Percentiles rank a stretch among this genome's conserved stretches.
These are phyloP conservation scores for Ganoderma boninense DNA, from an alignment of 1,284 basidiomycete genomes.

Conservation along the genomic window DNA sequence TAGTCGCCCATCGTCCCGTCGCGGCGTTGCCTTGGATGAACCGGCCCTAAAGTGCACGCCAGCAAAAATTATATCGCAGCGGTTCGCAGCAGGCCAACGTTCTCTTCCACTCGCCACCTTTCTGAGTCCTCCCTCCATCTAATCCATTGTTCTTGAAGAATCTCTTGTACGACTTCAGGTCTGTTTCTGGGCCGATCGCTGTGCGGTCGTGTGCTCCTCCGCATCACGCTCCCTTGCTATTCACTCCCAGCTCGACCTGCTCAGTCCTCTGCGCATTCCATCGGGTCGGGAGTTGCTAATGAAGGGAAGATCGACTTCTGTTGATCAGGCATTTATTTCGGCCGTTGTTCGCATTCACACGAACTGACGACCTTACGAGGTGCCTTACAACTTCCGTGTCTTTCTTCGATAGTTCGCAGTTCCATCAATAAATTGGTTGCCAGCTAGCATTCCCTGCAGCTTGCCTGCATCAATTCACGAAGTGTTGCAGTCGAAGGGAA, in stretches of 20 bases:
- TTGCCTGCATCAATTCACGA: background rate
- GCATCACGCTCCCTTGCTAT: conserved; percentile 22
- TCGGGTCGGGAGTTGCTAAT: conserved; percentile 32
- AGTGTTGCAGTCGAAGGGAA: background rate
- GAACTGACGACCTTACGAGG: conserved; percentile 33
- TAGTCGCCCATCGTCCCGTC: too few relatives aligned
- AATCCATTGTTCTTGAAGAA: background rate
- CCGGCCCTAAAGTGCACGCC: background rate
- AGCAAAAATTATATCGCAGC: background rate
- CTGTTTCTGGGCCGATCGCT: background rate
- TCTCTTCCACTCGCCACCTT: background rate
- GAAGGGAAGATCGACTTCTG: conserved; percentile 26
- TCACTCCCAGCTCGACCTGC: conserved; percentile 29
- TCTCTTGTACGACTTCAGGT: background rate
- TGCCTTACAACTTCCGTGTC: conserved; percentile 26
- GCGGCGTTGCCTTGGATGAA: too few relatives aligned
- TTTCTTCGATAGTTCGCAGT: background rate
- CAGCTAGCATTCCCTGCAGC: background rate
- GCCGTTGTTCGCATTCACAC: conserved; percentile 22
- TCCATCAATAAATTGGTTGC: background rate
- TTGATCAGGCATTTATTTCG: conserved; percentile 30
- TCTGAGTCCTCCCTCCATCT: background rate
- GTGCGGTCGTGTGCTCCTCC: background rate
- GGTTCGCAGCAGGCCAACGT: too few relatives aligned
- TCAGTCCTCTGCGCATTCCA: conserved; percentile 16